phyloP scores from a whole-genome alignment of 2,329 filamentous ascomycete genomes.

The Epicoccum nigrum region DNA sequence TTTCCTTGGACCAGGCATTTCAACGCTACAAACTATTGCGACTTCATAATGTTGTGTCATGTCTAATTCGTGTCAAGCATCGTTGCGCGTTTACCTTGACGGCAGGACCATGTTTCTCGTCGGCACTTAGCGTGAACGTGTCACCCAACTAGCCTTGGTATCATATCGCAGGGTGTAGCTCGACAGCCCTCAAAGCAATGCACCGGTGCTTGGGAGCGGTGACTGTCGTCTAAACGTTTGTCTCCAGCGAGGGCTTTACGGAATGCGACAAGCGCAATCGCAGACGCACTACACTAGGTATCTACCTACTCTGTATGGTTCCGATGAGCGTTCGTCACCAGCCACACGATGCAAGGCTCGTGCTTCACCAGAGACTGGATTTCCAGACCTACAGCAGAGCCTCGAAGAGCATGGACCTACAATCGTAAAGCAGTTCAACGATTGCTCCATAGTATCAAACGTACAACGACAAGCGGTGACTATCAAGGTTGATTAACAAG shows the following conservation, averaged over 20 bases:
- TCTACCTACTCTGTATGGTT: no score
- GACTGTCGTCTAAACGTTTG: background rate
- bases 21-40: background rate
- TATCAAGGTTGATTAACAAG: background rate
- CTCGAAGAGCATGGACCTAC: no score
- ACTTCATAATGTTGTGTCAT: background rate
- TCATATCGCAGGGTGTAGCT: background rate
- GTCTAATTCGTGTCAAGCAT: no score
- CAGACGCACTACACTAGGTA: background rate
- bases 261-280: background rate
- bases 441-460: background rate
- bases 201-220: background rate
- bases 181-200: background rate
- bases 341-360: background rate
- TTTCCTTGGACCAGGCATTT: background rate
- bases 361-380: background rate
- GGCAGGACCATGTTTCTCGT: no score
- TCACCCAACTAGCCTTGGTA: background rate
- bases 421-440: no score
- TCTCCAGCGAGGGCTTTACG: background rate
- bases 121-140: background rate
- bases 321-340: slow-evolving; percentile 4
- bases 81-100: no score
- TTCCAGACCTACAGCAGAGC: background rate
- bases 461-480: background rate